A percentile compares a stretch with the other conserved stretches of the same genome.
These are phyloP conservation scores for Phytopythium ostracodes DNA, from an alignment of 352 stramenopile species.

Conservation along the genomic window DNA sequence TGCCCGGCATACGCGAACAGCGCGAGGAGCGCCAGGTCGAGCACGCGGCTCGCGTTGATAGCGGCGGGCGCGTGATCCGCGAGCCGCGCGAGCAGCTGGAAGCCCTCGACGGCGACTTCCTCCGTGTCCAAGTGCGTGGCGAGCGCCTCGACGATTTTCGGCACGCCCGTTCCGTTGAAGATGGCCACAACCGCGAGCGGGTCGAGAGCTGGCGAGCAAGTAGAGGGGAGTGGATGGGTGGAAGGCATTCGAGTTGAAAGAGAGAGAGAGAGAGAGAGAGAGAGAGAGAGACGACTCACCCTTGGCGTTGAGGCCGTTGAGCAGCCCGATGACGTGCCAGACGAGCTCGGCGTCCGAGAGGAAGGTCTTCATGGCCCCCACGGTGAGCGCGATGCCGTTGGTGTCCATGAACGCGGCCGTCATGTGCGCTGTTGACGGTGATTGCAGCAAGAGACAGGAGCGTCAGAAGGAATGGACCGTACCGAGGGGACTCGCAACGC, in stretches of 20 bases:
- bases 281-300: slow-evolving; percentile 19
- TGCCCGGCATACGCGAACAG: slow-evolving; percentile 60
- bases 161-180: slow-evolving; percentile 50
- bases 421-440: slow-evolving; percentile 26
- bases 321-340: slow-evolving; percentile 66
- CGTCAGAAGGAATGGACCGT: no score
- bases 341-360: slow-evolving; percentile 61
- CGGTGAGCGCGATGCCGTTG: slow-evolving; percentile 57
- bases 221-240: not conserved
- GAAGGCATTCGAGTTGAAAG: not conserved
- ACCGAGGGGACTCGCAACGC: not conserved
- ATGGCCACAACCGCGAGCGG: slow-evolving; percentile 40
- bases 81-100: slow-evolving; percentile 58
- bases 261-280: not conserved
- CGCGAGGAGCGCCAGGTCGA: slow-evolving; percentile 69
- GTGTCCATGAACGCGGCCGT: slow-evolving; percentile 55
- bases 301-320: slow-evolving; percentile 61
- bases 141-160: slow-evolving; percentile 57
- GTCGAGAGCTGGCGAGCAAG: slow-evolving; percentile 29
- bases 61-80: slow-evolving; percentile 38
- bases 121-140: slow-evolving; percentile 66
- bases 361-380: slow-evolving; percentile 46
- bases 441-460: not conserved
- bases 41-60: slow-evolving; percentile 59
- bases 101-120: slow-evolving; percentile 70